Evolutionary conservation across 129 eudicot genomes (phyloP), one percentile per base, ranked within the genome.

Genomic region (Flaveria robusta): DNA sequence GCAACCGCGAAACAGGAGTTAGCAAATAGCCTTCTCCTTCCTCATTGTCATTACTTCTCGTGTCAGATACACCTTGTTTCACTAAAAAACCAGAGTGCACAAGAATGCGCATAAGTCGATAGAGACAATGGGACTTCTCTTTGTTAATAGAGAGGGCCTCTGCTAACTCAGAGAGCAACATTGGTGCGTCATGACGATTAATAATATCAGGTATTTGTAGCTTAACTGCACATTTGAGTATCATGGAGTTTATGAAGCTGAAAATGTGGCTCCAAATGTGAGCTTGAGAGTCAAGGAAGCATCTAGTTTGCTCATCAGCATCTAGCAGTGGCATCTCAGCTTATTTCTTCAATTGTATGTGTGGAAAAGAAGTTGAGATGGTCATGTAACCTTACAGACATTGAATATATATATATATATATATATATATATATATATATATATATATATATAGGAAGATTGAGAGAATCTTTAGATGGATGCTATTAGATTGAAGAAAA

Each of bases 1-100:
- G 83, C 19, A 82, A 79, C 2, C 54, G 77, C 11, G 86, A 78
- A 37, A 46, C 14, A 8, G 82, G 70, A 60, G 86, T 51, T 26
- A 83, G 80, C 39, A 37, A 18, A 65, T 58, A 77, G 15, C 43
- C 82, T 52, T 76, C 82, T 24, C 29, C 55, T 68, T 69, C 69
- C 46, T 64, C 46, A 39, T 8, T 22, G 0, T 64, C 46, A 34
- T 34, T 4, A 10, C 16, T 5, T 66, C 16, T 0, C 0, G 15
- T 31, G n/a, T 0, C 7, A 4, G 51, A 66, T 9, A 66, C 8
- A 10, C 27, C 9, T 66, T 66, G 71, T 39, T 66, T 66, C 15
- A 66, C 1, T 9, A 66, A 66, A 50, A 66, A 66, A 66, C 71
- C 71, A 18, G 16, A 8, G 71, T 66, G 71, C 1, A 66, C 71